Evolutionary conservation across 148 eudicot species (phyloP).

Genomic region (Vaccinium myrtillus): DNA sequence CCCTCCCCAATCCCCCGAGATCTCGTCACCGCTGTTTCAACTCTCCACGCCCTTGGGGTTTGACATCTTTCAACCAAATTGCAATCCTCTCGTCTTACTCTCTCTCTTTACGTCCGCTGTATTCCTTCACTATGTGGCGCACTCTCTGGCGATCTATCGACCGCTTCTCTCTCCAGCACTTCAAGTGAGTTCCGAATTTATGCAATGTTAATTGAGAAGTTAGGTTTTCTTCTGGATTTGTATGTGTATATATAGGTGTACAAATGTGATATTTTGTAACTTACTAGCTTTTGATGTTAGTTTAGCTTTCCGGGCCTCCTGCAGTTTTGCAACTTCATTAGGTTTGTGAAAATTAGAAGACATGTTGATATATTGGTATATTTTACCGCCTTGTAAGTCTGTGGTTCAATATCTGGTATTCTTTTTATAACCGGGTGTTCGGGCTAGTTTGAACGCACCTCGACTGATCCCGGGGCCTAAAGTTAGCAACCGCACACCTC

Average conservation of each 20-base stretch:
- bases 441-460: too few relatives aligned
- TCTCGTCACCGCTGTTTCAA: neutral
- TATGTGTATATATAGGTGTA: neutral
- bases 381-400: neutral
- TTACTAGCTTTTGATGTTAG: neutral
- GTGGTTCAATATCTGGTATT: neutral
- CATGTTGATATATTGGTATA: neutral
- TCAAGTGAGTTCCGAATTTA: conserved; percentile 30
- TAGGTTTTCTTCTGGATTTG: neutral
- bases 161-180: conserved; percentile 55
- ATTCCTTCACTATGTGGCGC: conserved; percentile 38
- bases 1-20: neutral
- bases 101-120: neutral
- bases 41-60: neutral
- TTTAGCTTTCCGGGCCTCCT: neutral
- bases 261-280: neutral
- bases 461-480: too few relatives aligned
- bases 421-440: too few relatives aligned
- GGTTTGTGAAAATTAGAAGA: neutral
- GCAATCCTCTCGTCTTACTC: neutral
- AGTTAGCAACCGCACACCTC: too few relatives aligned
- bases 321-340: neutral
- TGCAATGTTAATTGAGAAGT: neutral
- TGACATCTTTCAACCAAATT: neutral
- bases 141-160: conserved; percentile 50